Percentiles rank a stretch among this genome's conserved stretches.
Evolutionary conservation across 768 basidiomycete genomes (phyloP).

Genomic region (Amanita polypyramis): DNA sequence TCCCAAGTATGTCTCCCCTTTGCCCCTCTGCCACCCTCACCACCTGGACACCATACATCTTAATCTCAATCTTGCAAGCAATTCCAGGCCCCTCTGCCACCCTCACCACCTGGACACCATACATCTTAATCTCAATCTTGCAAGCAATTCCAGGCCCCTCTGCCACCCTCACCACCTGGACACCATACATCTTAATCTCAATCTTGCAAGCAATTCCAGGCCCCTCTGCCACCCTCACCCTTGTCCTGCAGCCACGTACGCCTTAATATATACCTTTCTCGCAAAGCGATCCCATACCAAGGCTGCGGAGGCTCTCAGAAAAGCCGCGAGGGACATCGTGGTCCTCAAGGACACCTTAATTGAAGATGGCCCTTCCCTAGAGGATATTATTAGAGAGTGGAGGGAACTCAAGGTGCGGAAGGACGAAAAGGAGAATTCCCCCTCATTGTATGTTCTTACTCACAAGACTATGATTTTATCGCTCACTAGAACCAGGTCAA

Average conservation of each 20-base stretch:
- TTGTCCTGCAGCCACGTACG: constrained; percentile 51
- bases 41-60: no score
- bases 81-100: background rate
- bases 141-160: no score
- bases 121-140: no score
- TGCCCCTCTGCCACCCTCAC: background rate
- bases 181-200: no score
- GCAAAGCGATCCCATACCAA: constrained; percentile 53
- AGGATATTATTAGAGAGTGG: constrained; percentile 61
- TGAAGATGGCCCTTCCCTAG: constrained; percentile 42
- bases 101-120: no score
- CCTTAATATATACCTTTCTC: constrained; percentile 67
- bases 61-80: no score
- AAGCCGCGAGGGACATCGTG: constrained; percentile 52
- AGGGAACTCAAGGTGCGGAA: constrained; percentile 24
- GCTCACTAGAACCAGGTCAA: background rate
- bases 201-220: no score
- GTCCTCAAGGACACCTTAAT: constrained; percentile 41
- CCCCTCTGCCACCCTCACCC: background rate
- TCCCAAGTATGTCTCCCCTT: constrained; percentile 26
- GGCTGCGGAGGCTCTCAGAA: constrained; percentile 65
- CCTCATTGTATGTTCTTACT: constrained; percentile 4
- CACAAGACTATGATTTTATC: background rate
- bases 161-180: background rate
- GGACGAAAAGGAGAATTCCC: constrained; percentile 5